A percentile compares a stretch with the other conserved stretches of the same genome.
Conservation (phyloP, 495 filamentous ascomycete genomes). For the Echria macrotheca region DNA sequence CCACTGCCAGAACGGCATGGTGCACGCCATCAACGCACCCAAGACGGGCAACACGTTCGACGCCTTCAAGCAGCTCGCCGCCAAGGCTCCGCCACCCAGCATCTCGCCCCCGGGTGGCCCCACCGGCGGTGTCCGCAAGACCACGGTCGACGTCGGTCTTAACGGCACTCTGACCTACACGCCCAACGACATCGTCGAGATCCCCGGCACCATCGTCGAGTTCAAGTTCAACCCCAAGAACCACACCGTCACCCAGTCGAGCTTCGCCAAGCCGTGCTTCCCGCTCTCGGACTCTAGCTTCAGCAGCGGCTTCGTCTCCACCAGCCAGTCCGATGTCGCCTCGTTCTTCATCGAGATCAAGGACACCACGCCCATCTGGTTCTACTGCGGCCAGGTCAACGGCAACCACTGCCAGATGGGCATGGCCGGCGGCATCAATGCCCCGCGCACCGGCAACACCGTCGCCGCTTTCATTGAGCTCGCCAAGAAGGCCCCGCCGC, state of each 20-base stretch:
- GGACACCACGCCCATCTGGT: conserved; percentile 51
- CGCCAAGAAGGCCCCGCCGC: conserved; percentile 27
- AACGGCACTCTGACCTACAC: conserved; percentile 28
- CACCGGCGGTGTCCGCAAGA: conserved; percentile 28
- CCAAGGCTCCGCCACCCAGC: conserved; percentile 23
- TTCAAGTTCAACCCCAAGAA: conserved; percentile 38
- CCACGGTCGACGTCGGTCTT: conserved; percentile 32
- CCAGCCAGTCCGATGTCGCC: conserved; percentile 26
- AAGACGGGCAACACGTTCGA: conserved; percentile 31
- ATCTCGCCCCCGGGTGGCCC: conserved; percentile 28
- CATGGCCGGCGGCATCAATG: conserved; percentile 42
- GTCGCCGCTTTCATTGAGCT: conserved; percentile 33
- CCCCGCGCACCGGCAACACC: conserved; percentile 30
- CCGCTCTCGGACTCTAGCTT: conserved; percentile 30
- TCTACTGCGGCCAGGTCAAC: conserved; percentile 50
- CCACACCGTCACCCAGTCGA: conserved; percentile 39
- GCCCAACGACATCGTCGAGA: conserved; percentile 35
- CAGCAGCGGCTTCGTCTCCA: conserved; percentile 41
- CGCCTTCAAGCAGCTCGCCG: conserved; percentile 27
- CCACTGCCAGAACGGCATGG: conserved; percentile 40
- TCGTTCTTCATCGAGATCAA: conserved; percentile 41
- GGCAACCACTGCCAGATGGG: conserved; percentile 40
- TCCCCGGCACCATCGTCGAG: conserved; percentile 30
- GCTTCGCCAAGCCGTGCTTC: conserved; percentile 38
- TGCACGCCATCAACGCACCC: conserved; percentile 36